Evolutionary conservation across 179 eudicot genomes (phyloP).

Genomic region (Vitellaria paradoxa): DNA sequence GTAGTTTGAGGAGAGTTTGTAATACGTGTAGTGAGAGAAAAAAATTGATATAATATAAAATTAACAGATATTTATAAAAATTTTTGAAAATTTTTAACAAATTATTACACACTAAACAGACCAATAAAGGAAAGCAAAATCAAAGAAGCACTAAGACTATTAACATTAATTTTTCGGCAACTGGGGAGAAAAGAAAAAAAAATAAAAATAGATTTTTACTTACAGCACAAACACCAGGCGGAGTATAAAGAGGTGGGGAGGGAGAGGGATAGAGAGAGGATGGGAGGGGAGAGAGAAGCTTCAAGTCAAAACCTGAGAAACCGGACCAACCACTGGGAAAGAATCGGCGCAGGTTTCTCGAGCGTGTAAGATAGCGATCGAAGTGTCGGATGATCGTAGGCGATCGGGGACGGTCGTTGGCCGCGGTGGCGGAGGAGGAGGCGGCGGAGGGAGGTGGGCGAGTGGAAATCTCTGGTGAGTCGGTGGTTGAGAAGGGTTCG

Average conservation of each 20-base stretch:
- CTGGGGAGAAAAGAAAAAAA: not conserved
- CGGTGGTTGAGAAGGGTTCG: constrained; percentile 7
- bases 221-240: constrained; percentile 4
- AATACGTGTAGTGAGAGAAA: too few relatives aligned
- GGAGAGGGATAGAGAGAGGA: not conserved
- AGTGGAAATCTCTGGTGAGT: constrained; percentile 8
- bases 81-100: too few relatives aligned
- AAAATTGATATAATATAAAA: too few relatives aligned
- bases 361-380: constrained; percentile 3
- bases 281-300: constrained; percentile 3
- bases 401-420: constrained; percentile 20
- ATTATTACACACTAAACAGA: too few relatives aligned
- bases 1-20: too few relatives aligned
- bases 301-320: constrained; percentile 12
- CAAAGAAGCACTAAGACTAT: too few relatives aligned
- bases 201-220: not conserved
- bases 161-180: too few relatives aligned
- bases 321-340: not conserved
- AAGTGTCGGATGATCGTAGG: constrained; percentile 18
- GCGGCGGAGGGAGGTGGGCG: constrained; percentile 12
- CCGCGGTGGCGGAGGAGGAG: constrained; percentile 9
- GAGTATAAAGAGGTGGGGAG: not conserved
- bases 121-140: too few relatives aligned
- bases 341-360: not conserved
- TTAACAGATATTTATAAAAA: too few relatives aligned